Conservation (phyloP, 192 early-diverging fungal genomes). For the Globomyces pollinis-pini region DNA sequence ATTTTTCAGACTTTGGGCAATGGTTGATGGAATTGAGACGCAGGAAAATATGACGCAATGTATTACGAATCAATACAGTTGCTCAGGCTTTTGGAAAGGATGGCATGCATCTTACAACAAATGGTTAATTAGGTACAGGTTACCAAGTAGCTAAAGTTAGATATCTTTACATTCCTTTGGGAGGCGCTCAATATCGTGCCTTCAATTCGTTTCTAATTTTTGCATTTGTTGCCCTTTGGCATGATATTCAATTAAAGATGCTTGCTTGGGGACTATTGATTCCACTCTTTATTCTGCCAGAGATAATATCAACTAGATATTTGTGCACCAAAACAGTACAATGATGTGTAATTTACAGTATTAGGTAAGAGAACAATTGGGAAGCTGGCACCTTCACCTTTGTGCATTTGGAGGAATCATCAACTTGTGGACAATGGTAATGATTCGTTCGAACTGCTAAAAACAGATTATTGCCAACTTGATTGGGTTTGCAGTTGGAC, state of each 20-base stretch:
- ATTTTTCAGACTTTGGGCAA: slow-evolving; percentile 93
- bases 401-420: slow-evolving; percentile 72
- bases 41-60: slow-evolving; percentile 95
- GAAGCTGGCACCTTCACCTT: slow-evolving; percentile 38
- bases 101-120: slow-evolving; percentile 94
- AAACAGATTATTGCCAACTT: slow-evolving; percentile 94
- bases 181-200: slow-evolving; percentile 59
- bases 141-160: slow-evolving; percentile 58
- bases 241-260: slow-evolving; percentile 74
- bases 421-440: no score
- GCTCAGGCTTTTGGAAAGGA: slow-evolving; percentile 87
- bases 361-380: neutral
- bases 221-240: slow-evolving; percentile 97
- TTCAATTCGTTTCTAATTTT: slow-evolving; percentile 84
- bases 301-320: slow-evolving; percentile 54
- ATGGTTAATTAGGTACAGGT: slow-evolving; percentile 42
- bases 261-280: slow-evolving; percentile 92
- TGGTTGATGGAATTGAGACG: slow-evolving; percentile 81
- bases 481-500: slow-evolving; percentile 88
- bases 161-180: slow-evolving; percentile 87
- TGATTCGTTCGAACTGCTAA: no score
- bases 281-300: slow-evolving; percentile 77
- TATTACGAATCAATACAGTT: slow-evolving; percentile 93
- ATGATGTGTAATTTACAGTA: no score
- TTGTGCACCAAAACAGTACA: slow-evolving; percentile 34